Evolutionary conservation across 495 filamentous ascomycete genomes (phyloP).

Genomic region (Platismatia glauca): DNA sequence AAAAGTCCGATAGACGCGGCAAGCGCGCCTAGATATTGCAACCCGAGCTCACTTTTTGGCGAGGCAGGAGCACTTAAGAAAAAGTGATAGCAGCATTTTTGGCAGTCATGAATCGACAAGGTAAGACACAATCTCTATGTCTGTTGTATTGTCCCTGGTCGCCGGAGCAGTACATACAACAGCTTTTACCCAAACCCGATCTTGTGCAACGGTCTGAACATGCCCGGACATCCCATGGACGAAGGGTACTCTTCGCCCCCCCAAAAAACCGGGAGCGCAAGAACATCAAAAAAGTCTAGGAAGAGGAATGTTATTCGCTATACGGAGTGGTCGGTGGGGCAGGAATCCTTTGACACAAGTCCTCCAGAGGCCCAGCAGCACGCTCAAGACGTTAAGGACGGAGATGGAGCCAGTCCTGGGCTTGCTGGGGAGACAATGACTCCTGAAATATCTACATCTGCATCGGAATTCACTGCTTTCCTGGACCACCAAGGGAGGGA

Average conservation of each 20-base stretch:
- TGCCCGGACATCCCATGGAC: not conserved
- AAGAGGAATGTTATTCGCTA: not conserved
- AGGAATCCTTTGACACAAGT: not conserved
- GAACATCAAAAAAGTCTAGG: conserved; percentile 4
- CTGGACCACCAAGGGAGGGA: not conserved
- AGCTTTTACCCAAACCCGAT: not conserved
- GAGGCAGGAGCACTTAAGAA: conserved; percentile 1
- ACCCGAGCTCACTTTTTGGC: not conserved
- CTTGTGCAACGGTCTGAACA: not conserved
- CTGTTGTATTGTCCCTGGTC: not conserved
- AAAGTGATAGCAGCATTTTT: not conserved
- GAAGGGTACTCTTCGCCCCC: not conserved
- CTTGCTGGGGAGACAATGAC: not conserved
- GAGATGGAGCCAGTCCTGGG: not conserved
- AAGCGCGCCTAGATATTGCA: conserved; percentile 9
- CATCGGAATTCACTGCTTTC: too few relatives aligned
- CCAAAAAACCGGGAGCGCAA: not conserved
- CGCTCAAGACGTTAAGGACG: not conserved
- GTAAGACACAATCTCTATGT: conserved; percentile 14
- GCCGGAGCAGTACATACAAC: not conserved
- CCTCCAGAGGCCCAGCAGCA: not conserved
- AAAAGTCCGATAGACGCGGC: conserved; percentile 5
- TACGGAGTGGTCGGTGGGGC: not conserved
- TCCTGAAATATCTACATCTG: too few relatives aligned
- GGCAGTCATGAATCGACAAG: conserved; percentile 23